A percentile compares a stretch with the other conserved stretches of the same genome.
These are phyloP conservation scores for Mycena chlorophos DNA, from an alignment of 768 basidiomycete species.

Conservation along the genomic window DNA sequence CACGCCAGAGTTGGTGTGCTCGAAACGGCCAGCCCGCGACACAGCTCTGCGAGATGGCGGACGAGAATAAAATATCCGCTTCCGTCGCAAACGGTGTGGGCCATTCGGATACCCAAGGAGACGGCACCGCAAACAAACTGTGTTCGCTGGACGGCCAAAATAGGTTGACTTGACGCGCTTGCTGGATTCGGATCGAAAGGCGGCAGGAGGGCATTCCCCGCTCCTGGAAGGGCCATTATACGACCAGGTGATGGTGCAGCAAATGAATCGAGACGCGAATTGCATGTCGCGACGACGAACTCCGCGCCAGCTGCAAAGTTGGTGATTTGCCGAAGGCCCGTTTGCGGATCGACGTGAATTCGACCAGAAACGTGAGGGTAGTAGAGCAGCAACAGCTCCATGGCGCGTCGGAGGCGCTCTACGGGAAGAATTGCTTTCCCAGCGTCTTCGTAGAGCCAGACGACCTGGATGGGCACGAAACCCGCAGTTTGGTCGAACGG, in stretches of 20 bases:
- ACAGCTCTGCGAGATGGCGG: slow-evolving; percentile 19
- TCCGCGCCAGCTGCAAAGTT: slow-evolving; percentile 18
- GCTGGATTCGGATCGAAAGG: slow-evolving; percentile 18
- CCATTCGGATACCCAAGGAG: slow-evolving; percentile 18
- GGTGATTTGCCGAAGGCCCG: slow-evolving; percentile 10
- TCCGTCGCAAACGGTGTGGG: slow-evolving; percentile 18
- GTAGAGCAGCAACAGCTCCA: slow-evolving; percentile 14
- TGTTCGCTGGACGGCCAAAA: slow-evolving; percentile 23
- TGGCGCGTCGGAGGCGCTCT: slow-evolving; percentile 18
- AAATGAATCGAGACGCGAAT: slow-evolving; percentile 17
- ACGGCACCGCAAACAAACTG: slow-evolving; percentile 24
- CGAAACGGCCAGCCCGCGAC: slow-evolving; percentile 13
- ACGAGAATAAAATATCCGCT: slow-evolving; percentile 23
- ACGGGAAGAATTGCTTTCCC: slow-evolving; percentile 9
- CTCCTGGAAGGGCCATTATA: slow-evolving; percentile 14
- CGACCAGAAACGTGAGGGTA: slow-evolving; percentile 24
- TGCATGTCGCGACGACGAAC: slow-evolving; percentile 18
- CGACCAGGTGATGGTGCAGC: slow-evolving; percentile 9
- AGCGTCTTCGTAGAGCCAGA: slow-evolving; percentile 17
- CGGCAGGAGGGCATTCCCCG: slow-evolving; percentile 19
- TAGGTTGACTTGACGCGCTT: background rate
- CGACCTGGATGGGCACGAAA: slow-evolving; percentile 20
- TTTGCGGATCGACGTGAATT: slow-evolving; percentile 4
- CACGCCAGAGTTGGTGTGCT: background rate
- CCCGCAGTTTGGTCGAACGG: slow-evolving; percentile 18